A percentile compares a stretch with the other conserved stretches of the same genome.
These are phyloP conservation scores for Geotrichum ghanense DNA, from an alignment of 805 yeast species.

Conservation along the genomic window DNA sequence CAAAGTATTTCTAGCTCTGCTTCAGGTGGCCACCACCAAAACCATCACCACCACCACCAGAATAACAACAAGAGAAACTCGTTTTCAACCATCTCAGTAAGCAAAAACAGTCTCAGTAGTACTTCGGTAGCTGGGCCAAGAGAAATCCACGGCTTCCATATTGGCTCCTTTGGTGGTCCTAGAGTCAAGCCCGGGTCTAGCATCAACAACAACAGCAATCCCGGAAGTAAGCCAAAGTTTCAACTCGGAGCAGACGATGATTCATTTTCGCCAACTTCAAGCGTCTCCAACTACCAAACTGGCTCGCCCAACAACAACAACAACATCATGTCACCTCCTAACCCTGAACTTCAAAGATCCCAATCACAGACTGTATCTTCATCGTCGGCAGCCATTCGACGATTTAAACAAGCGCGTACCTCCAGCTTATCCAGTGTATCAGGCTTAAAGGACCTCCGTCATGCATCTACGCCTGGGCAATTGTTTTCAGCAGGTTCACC, in stretches of 20 bases:
- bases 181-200: neutral
- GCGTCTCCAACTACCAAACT: neutral
- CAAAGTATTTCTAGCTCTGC: neutral
- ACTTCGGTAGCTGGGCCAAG: neutral
- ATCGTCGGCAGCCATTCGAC: neutral
- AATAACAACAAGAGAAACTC: neutral
- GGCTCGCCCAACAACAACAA: too few relatives aligned
- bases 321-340: neutral
- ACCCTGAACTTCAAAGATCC: too few relatives aligned
- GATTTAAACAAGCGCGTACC: neutral
- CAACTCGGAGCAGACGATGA: constrained; percentile 1
- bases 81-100: neutral
- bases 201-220: too few relatives aligned
- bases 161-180: constrained; percentile 1
- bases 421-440: neutral
- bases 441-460: neutral
- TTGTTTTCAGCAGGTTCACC: neutral
- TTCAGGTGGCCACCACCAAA: neutral
- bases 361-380: neutral
- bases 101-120: neutral
- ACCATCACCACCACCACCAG: neutral
- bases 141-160: neutral
- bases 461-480: constrained; percentile 1
- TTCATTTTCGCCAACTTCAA: neutral
- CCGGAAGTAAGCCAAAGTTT: neutral